A percentile compares a stretch with the other conserved stretches of the same genome.
Conservation (phyloP, 306 rosid species). For the Castanospermum australe region DNA sequence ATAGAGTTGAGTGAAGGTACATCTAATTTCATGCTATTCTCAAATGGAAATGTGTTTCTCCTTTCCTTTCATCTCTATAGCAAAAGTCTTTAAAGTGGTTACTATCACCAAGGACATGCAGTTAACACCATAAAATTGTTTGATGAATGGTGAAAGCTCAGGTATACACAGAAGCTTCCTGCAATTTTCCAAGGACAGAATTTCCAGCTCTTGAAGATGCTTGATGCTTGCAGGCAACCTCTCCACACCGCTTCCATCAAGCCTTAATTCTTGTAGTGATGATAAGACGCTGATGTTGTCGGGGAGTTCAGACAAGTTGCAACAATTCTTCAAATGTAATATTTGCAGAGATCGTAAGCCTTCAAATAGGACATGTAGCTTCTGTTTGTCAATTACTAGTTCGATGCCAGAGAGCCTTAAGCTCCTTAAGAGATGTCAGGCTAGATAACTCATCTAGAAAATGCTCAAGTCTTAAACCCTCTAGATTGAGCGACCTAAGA, state of each 20-base stretch:
- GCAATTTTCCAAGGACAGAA: accelerated
- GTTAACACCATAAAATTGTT: neutral
- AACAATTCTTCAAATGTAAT: neutral
- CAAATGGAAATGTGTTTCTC: neutral
- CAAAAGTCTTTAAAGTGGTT: neutral
- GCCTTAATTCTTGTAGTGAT: neutral
- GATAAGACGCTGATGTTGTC: conserved; percentile 8
- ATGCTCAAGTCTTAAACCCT: neutral
- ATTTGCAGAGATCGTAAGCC: neutral
- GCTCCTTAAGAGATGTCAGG: neutral
- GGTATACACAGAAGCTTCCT: conserved; percentile 12
- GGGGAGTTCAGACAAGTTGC: conserved; percentile 16
- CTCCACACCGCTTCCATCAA: neutral
- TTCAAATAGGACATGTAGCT: neutral
- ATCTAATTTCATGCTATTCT: neutral
- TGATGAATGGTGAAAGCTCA: conserved; percentile 4
- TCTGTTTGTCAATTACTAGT: neutral
- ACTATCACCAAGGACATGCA: conserved; percentile 5
- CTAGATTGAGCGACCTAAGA: neutral
- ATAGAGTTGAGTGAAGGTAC: neutral
- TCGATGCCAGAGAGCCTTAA: neutral
- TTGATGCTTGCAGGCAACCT: neutral
- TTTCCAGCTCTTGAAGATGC: neutral
- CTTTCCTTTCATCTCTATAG: neutral
- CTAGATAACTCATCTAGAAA: neutral